Conservation (phyloP, 1,139 yeast species). For the Debaryomyces coudertii region DNA sequence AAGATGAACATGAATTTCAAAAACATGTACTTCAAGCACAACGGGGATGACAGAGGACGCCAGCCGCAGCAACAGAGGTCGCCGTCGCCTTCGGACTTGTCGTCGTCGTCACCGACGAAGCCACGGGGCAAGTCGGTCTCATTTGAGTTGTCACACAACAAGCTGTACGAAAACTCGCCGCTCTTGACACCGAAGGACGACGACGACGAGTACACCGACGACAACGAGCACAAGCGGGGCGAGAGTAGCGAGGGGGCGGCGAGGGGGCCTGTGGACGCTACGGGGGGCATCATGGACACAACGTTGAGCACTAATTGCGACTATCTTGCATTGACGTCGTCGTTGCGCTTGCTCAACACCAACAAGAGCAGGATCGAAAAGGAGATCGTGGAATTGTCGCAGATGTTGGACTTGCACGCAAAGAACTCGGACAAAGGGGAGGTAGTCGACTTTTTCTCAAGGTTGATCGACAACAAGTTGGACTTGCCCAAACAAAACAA, state of each 20-base stretch:
- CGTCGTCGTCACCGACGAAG: slow-evolving; percentile 21
- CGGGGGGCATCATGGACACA: background rate
- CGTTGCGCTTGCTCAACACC: slow-evolving; percentile 34
- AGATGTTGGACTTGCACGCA: slow-evolving; percentile 24
- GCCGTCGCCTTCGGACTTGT: slow-evolving; percentile 30
- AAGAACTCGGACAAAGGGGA: slow-evolving; percentile 26
- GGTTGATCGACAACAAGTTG: slow-evolving; percentile 33
- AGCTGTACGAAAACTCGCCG: slow-evolving; percentile 36
- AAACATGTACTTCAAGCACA: slow-evolving; percentile 13
- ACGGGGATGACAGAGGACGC: slow-evolving; percentile 9
- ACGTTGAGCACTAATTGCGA: slow-evolving; percentile 38
- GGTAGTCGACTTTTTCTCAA: slow-evolving; percentile 31
- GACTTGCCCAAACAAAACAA: slow-evolving; percentile 41
- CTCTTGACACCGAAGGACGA: slow-evolving; percentile 50
- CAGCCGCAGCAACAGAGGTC: slow-evolving; percentile 23
- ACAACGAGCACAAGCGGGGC: slow-evolving; percentile 12
- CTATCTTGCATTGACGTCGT: slow-evolving; percentile 41
- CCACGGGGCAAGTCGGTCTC: slow-evolving; percentile 27
- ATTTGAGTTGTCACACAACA: slow-evolving; percentile 28
- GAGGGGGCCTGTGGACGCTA: slow-evolving; percentile 7
- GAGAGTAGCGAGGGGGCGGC: slow-evolving; percentile 5
- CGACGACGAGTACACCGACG: slow-evolving; percentile 34
- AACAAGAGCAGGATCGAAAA: slow-evolving; percentile 29
- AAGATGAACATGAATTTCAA: slow-evolving; percentile 12
- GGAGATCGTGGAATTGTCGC: slow-evolving; percentile 39